Conservation (phyloP, 2,329 filamentous ascomycete genomes). For the Aspergillus pseudoglaucus region DNA sequence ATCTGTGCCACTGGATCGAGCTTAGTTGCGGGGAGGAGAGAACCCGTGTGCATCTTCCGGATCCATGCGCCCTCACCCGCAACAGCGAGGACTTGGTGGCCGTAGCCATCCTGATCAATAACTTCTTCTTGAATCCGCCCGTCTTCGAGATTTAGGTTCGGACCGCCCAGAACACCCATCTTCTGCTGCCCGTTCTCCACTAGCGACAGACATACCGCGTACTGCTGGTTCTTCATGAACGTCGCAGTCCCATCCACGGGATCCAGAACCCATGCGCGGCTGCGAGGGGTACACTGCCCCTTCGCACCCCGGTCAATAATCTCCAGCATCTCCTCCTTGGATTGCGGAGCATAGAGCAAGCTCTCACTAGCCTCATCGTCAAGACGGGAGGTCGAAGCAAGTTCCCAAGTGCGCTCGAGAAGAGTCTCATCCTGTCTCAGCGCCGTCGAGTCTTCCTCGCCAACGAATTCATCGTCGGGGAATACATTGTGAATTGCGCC, state of each 20-base stretch:
- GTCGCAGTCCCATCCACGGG: constrained; percentile 60
- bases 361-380: constrained; percentile 27
- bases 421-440: constrained; percentile 46
- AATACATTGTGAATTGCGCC: constrained; percentile 49
- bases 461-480: constrained; percentile 53
- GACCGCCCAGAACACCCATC: constrained; percentile 56
- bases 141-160: constrained; percentile 48
- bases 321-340: constrained; percentile 52
- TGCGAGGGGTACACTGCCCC: constrained; percentile 33
- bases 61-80: constrained; percentile 40
- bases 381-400: constrained; percentile 39
- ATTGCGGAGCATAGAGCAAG: constrained; percentile 35
- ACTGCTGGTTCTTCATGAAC: constrained; percentile 56
- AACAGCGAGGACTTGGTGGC: constrained; percentile 47
- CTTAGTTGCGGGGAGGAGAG: constrained; percentile 26
- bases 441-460: constrained; percentile 53
- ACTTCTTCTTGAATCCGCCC: constrained; percentile 31
- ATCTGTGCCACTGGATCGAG: constrained; percentile 23
- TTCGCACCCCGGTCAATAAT: constrained; percentile 54
- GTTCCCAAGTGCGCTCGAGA: constrained; percentile 49
- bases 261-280: constrained; percentile 56
- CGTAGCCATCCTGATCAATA: constrained; percentile 40
- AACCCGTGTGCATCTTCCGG: constrained; percentile 29
- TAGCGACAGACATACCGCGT: constrained; percentile 55
- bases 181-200: constrained; percentile 52